Percentiles rank a stretch among this genome's conserved stretches.
Evolutionary conservation across 805 yeast species (phyloP).

Genomic region (Saccharomycopsis sp.): DNA sequence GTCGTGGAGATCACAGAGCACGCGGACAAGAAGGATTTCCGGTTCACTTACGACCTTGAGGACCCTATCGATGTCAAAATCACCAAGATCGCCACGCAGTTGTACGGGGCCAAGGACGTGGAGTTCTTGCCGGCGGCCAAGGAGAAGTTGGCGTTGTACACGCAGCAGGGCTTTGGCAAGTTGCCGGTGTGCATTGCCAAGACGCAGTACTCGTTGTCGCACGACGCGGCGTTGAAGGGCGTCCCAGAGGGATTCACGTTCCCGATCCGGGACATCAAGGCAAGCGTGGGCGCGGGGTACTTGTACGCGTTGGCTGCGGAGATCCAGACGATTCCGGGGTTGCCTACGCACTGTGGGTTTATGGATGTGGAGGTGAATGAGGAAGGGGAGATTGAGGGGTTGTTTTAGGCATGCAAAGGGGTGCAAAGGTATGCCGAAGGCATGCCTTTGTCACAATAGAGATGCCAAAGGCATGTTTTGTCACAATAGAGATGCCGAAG

Average conservation of each 20-base stretch:
- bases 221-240: conserved; percentile 76
- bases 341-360: conserved; percentile 79
- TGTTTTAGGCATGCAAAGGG: too few species aligned
- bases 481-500: too few species aligned
- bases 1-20: conserved; percentile 42
- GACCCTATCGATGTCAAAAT: conserved; percentile 65
- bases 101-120: conserved; percentile 73
- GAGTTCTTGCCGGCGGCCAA: conserved; percentile 66
- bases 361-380: conserved; percentile 81
- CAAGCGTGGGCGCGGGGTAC: conserved; percentile 78
- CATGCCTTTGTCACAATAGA: too few species aligned
- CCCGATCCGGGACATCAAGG: conserved; percentile 76
- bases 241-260: conserved; percentile 74
- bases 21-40: conserved; percentile 32
- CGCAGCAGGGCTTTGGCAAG: conserved; percentile 67
- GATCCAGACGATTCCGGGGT: conserved; percentile 80
- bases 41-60: conserved; percentile 55
- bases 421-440: too few species aligned
- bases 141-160: conserved; percentile 59
- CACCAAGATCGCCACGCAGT: conserved; percentile 57
- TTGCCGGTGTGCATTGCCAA: conserved; percentile 81
- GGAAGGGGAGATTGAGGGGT: conserved; percentile 76
- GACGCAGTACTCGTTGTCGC: conserved; percentile 79
- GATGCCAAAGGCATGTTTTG: too few species aligned
- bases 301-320: conserved; percentile 81